Evolutionary conservation across 2,329 filamentous ascomycete genomes (phyloP), one percentile per base, ranked within the genome.

Genomic region (Dissoconium aciculare): DNA sequence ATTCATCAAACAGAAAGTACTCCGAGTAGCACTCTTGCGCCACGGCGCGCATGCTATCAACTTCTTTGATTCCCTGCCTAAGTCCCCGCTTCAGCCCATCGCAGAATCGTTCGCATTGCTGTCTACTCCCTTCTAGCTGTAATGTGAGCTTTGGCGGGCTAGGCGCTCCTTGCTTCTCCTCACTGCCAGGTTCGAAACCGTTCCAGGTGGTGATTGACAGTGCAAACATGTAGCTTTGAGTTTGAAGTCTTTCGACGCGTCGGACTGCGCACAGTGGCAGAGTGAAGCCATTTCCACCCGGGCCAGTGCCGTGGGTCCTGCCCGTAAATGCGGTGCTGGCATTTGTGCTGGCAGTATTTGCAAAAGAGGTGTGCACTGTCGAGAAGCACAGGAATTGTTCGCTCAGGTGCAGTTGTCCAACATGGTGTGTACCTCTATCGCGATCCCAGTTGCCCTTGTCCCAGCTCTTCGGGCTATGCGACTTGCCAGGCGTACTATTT

Each of bases 381-480:
- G 85, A 94, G 63, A 98, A 98, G 66, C 85, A 95, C 46, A 98
- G 74, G 58, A 80, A 98, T 45, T 80, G 72, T 60, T 98, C 87
- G 55, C 84, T 94, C 40, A 98, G 64, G 54, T 98, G 87, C 31
- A 98, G 70, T 56, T 85, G 85, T 30, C 89, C 89, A 14, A 77
- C 75, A 62, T 98, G 95, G 52, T 85, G 80, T 16, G 46, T 50
- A 8, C 53, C 52, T n/a, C 50, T 38, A 58, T 79, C 92, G 33
- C 59, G 45, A 34, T 69, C 65, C 52, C 52, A 54, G 43, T 71
- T 70, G 41, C 76, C 69, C 55, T 75, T 75, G 45, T 82, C 79
- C 37, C 77, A 75, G 28, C 49, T 52, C 30, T 53, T 52, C 37
- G 46, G 44, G 19, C 19, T n/a, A n/a, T 8, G 8, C 8, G 8